A percentile compares a stretch with the other conserved stretches of the same genome.
These are phyloP conservation scores for Backusella sp. DNA, from an alignment of 192 early-diverging fungal species.

Conservation along the genomic window DNA sequence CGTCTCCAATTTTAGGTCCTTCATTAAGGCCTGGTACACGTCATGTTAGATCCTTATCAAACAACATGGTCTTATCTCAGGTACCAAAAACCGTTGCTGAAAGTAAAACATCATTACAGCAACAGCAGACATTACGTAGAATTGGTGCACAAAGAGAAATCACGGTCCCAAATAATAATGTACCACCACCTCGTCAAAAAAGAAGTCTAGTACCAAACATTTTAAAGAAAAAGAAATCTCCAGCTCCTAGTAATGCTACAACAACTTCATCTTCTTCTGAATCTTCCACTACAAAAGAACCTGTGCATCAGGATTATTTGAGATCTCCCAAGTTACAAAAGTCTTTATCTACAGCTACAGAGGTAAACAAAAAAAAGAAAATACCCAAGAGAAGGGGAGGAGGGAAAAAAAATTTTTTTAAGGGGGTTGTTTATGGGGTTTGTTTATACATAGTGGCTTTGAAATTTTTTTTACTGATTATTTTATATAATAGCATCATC, in stretches of 20 bases:
- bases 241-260: neutral
- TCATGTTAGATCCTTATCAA: conserved; percentile 5
- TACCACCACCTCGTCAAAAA: neutral
- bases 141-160: conserved; percentile 3
- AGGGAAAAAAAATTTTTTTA: neutral
- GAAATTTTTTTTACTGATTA: neutral
- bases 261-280: neutral
- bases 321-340: neutral
- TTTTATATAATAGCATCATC: neutral
- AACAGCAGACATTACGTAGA: neutral
- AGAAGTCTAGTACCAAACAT: neutral
- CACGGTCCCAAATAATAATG: neutral
- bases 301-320: neutral
- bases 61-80: neutral
- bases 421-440: neutral
- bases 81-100: neutral
- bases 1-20: neutral
- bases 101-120: neutral
- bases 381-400: neutral
- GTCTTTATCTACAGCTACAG: neutral
- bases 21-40: neutral
- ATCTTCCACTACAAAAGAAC: neutral
- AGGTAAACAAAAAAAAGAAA: neutral
- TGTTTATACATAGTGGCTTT: neutral
- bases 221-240: neutral